A percentile compares a stretch with the other conserved stretches of the same genome.
These are phyloP conservation scores for Monilinia aucupariae DNA, from an alignment of 2,329 filamentous ascomycete genomes.

Conservation along the genomic window DNA sequence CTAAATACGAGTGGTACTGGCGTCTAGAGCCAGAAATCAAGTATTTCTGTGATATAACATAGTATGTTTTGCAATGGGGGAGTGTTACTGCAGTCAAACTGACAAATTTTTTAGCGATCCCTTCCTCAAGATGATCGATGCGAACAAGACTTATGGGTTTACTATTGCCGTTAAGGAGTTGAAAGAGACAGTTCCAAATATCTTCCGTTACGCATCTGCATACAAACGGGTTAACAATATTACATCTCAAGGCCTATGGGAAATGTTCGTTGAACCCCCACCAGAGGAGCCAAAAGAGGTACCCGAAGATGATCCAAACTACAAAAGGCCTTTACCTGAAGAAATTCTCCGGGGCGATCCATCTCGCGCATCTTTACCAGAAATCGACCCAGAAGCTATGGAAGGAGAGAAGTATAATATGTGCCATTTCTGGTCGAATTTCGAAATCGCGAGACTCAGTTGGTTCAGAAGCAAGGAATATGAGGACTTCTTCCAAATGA, in stretches of 20 bases:
- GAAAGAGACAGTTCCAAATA: constrained; percentile 95
- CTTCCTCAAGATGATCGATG: constrained; percentile 87
- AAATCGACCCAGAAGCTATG: constrained; percentile 89
- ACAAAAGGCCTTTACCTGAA: constrained; percentile 65
- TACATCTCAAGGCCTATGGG: constrained; percentile 88
- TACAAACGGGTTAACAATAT: constrained; percentile 92
- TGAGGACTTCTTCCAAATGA: constrained; percentile 97
- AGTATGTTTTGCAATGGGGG: constrained; percentile 53
- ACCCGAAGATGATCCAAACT: constrained; percentile 49
- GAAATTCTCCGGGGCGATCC: constrained; percentile 75
- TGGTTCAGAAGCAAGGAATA: constrained; percentile 98
- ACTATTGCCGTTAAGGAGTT: constrained; percentile 98
- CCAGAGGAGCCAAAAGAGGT: constrained; percentile 52
- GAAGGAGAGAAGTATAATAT: constrained; percentile 98
- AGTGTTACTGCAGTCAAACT: neutral
- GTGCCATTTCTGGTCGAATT: constrained; percentile 99
- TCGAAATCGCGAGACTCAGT: constrained; percentile 89
- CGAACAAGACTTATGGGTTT: constrained; percentile 97
- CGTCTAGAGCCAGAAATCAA: constrained; percentile 98
- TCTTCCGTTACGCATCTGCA: constrained; percentile 96
- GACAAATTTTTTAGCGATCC: constrained; percentile 60
- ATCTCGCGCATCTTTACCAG: constrained; percentile 61
- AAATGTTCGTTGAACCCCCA: constrained; percentile 89
- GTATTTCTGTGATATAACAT: constrained; percentile 99
- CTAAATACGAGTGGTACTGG: constrained; percentile 99